Base-by-base conservation (phyloP, 2,329 filamentous ascomycete genomes). In the Beauveria sp. region DNA sequence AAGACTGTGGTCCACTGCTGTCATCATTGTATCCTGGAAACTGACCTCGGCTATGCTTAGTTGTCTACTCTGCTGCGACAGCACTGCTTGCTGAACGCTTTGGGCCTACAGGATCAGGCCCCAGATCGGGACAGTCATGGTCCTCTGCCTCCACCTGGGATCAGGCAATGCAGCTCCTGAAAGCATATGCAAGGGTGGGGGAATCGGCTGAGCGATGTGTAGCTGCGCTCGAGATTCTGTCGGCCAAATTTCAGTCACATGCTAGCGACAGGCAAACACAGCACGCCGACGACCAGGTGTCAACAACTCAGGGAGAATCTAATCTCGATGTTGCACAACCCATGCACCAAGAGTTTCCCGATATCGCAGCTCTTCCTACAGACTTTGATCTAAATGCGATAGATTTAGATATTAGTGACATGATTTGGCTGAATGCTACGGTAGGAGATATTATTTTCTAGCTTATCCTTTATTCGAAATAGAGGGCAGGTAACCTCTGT, bases 131-230 rank as follows among this genome's bases (percentile, higher is more conserved):
- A 34, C 31, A 61, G 34, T 53, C 43, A 20, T 46, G 43, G 43
- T 46, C 43, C 43, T 46, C 43, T 46, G n/a, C 43, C 43, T 46
- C 43, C n/a, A 40, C 58, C 20, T 61, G 58, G 58, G 49, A 61
- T 42, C 24, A 45, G 31, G 58, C 58, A 18, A 53, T 61, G 31
- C 40, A 61, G 48, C 26, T 63, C 16, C 53, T 63, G 48, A 46
- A 49, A 26, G 55, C 61, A 20, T 63, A 46, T 43, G 52, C 42
- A 24, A 40, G 48, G 40, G 61, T 63, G n/a, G 34, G 56, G 26
- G n/a, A 60, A 45, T 63, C 61, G 12, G 61, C 61, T 9, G 16
- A 63, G 43, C 61, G 61, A 26, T 63, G 56, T 31, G 38, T 60
- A 0, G 56, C 61, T 8, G 61, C 61, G 3, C 49, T 63, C 2